These are phyloP conservation scores for Elsinoe arachidis DNA, from an alignment of 2,329 filamentous ascomycete genomes.

Conservation along the genomic window DNA sequence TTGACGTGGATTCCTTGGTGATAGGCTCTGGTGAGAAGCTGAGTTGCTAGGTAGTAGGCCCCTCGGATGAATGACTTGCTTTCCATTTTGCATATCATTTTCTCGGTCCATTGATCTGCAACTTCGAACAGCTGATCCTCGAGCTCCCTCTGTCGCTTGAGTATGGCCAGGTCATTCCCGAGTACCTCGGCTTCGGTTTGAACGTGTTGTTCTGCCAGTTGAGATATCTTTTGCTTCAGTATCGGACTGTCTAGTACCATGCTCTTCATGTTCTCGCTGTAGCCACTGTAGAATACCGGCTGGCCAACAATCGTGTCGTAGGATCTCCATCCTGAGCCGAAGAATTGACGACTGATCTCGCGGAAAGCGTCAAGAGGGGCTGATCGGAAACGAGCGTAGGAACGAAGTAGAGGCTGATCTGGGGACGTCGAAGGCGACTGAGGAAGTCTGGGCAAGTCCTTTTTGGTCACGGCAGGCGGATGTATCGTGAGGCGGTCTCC, in stretches of 20 bases:
- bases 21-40: constrained; percentile 84
- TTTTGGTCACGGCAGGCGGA: constrained; percentile 33
- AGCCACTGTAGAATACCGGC: constrained; percentile 86
- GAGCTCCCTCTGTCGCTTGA: constrained; percentile 59
- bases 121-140: constrained; percentile 68
- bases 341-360: constrained; percentile 87
- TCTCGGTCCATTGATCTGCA: constrained; percentile 76
- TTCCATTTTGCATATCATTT: constrained; percentile 99
- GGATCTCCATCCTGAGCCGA: constrained; percentile 87
- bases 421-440: constrained; percentile 4
- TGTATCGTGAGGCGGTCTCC: constrained; percentile 38
- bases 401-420: constrained; percentile 65
- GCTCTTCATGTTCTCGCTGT: constrained; percentile 80
- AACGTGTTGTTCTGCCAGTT: constrained; percentile 67
- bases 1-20: constrained; percentile 95
- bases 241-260: constrained; percentile 67
- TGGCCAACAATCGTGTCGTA: constrained; percentile 88
- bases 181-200: constrained; percentile 56
- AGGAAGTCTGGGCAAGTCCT: constrained; percentile 17
- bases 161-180: constrained; percentile 40
- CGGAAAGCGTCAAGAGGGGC: constrained; percentile 71
- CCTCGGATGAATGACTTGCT: constrained; percentile 84
- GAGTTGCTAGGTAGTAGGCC: constrained; percentile 82
- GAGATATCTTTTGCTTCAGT: constrained; percentile 62
- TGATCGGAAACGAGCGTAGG: constrained; percentile 79